Evolutionary conservation across 495 filamentous ascomycete genomes (phyloP), one percentile per base, ranked within the genome.

Genomic region (Talaromyces ruber): DNA sequence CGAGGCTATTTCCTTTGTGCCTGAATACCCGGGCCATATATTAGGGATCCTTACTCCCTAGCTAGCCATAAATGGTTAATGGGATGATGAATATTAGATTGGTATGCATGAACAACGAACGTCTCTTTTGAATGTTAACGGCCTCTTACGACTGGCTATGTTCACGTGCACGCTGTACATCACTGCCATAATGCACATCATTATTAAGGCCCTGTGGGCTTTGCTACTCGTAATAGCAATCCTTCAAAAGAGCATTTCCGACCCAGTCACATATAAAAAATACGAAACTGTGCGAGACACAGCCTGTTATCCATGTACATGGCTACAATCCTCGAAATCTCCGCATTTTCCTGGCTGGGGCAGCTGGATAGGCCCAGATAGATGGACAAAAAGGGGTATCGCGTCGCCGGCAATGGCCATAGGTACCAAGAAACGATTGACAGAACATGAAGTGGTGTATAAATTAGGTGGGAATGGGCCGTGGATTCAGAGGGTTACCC

Each of bases 401-500:
- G 21, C 18, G 21, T 21, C 43, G 43, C 18, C 8, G 43, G 18
- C n/a, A 47, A 47, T n/a, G 2, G 43, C 21, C 8, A 18, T 47
- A 3, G 18, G 18, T 8, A 6, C 43, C 7, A 1, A 18, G 6
- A 22, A 9, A 47, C 43, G 18, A 0, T n/a, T 47, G n/a, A 22
- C 43, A 2, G 18, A 47, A 9, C n/a, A 21, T 9, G 43, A 47
- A 47, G n/a, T 85, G 51, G 70, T 82, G 24, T 78, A 84, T 60
- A 80, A 86, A 66, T 69, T 84, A 6, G 84, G 84, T 9, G 83
- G 84, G 5, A 82, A 83, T 68, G 80, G 84, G 1, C 84, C 84
- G 9, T 86, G 83, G 84, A 72, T 86, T 51, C 74, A 82, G 65
- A 84, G 82, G 60, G 60, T 74, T 16, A 73, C 74, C 1, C 69